Evolutionary conservation across 78 protist species (phyloP).

Genomic region (Monocercomonoides exilis): DNA sequence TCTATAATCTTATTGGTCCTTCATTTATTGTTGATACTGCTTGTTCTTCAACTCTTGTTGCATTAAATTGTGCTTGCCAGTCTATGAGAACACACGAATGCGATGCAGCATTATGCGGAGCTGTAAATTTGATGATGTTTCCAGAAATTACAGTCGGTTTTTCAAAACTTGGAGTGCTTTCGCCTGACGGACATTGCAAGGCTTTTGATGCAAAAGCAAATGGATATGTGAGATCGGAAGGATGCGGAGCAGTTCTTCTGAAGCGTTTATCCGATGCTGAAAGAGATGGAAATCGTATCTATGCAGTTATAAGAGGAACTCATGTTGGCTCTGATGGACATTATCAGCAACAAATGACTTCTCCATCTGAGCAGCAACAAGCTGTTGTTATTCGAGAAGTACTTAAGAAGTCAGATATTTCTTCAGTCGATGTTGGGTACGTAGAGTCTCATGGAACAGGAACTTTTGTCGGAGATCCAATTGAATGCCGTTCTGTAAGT

Average conservation of each 20-base stretch:
- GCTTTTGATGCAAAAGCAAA: constrained; percentile 2
- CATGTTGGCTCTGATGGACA: background rate
- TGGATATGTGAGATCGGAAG: background rate
- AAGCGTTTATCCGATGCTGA: background rate
- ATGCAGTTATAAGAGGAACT: background rate
- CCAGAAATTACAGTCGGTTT: background rate
- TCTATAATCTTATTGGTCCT: background rate
- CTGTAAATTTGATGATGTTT: background rate
- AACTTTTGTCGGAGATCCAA: constrained; percentile 6
- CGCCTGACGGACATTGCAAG: constrained; percentile 15
- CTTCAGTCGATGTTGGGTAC: background rate
- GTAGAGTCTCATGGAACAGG: constrained; percentile 15
- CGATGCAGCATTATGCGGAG: background rate
- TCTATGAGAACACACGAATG: background rate
- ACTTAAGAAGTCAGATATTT: background rate
- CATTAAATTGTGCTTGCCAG: background rate
- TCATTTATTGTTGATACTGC: constrained; percentile 2
- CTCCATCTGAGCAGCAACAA: background rate
- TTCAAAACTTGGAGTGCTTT: background rate
- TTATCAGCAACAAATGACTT: background rate
- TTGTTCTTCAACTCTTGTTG: constrained; percentile 14
- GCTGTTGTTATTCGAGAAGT: background rate
- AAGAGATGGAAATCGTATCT: background rate
- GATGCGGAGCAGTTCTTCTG: background rate
- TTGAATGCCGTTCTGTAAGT: background rate